phyloP scores from a whole-genome alignment of 2,329 filamentous ascomycete genomes.

The Teratosphaeria pseudoeucalypti region DNA sequence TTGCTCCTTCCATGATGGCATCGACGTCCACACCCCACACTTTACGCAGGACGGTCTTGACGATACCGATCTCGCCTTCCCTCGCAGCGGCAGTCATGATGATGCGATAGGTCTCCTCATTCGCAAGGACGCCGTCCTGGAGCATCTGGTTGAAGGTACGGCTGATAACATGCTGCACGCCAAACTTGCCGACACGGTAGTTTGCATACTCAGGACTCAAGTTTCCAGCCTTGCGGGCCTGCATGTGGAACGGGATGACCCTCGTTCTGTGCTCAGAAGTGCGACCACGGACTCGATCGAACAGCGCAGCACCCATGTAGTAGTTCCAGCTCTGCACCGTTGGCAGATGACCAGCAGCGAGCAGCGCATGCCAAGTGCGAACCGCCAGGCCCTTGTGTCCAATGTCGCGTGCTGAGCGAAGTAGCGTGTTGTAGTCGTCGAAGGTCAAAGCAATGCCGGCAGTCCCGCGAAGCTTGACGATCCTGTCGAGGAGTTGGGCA shows the following conservation, averaged over 20 bases:
- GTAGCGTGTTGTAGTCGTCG: constrained; percentile 42
- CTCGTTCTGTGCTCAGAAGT: constrained; percentile 30
- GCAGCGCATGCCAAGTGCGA: constrained; percentile 38
- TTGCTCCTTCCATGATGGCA: constrained; percentile 23
- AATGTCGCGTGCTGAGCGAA: constrained; percentile 41
- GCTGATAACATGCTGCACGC: constrained; percentile 22
- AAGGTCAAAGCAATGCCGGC: constrained; percentile 31
- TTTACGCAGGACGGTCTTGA: constrained; percentile 39
- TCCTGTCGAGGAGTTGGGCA: constrained; percentile 25
- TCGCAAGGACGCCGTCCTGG: constrained; percentile 30
- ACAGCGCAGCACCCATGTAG: constrained; percentile 42
- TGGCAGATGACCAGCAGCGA: constrained; percentile 28
- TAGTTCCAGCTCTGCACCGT: constrained; percentile 46
- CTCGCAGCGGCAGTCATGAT: constrained; percentile 44
- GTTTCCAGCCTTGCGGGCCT: constrained; percentile 7
- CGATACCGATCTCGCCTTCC: constrained; percentile 40
- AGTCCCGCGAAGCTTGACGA: constrained; percentile 29
- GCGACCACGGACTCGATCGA: constrained; percentile 28
- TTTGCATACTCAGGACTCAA: constrained; percentile 8
- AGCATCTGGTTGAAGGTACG: constrained; percentile 41
- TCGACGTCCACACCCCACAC: constrained; percentile 47
- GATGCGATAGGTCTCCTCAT: constrained; percentile 44
- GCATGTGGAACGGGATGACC: constrained; percentile 25
- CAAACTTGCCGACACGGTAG: constrained; percentile 20
- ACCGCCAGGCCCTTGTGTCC: constrained; percentile 36